Evolutionary conservation across 306 rosid genomes (phyloP).

Genomic region (Quercus mongolica): DNA sequence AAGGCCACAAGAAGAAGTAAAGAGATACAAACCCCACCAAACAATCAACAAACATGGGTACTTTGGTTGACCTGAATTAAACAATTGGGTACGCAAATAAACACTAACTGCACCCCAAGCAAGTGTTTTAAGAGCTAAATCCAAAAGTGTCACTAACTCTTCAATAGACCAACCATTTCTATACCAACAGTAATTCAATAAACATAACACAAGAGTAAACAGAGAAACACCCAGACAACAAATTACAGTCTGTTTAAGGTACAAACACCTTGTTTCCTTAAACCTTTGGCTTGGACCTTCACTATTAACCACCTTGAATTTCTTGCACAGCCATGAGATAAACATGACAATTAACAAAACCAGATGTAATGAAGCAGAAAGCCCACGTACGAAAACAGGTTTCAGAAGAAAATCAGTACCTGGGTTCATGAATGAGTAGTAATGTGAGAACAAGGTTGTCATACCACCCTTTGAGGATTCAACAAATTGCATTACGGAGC

Average conservation of each 20-base stretch:
- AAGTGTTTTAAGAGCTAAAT: constrained; percentile 28
- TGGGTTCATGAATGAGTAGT: constrained; percentile 3
- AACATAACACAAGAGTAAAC: constrained; percentile 19
- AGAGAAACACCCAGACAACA: constrained; percentile 29
- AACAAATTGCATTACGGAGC: neutral
- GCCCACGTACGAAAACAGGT: constrained; percentile 34
- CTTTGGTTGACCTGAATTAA: constrained; percentile 19
- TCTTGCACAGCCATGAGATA: constrained; percentile 22
- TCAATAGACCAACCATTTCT: constrained; percentile 32
- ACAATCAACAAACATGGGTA: constrained; percentile 28
- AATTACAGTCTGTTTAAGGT: constrained; percentile 16
- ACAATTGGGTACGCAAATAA: constrained; percentile 22
- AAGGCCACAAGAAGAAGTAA: constrained; percentile 29
- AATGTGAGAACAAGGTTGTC: neutral
- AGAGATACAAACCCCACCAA: constrained; percentile 49
- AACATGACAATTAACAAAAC: constrained; percentile 18
- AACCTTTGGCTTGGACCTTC: constrained; percentile 18
- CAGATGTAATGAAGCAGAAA: constrained; percentile 26
- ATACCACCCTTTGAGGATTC: neutral
- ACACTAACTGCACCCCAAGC: constrained; percentile 6
- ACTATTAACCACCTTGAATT: neutral
- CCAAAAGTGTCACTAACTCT: constrained; percentile 30
- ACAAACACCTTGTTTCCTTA: neutral
- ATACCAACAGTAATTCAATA: constrained; percentile 26
- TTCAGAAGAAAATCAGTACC: constrained; percentile 18